Percentiles rank a stretch among this genome's conserved stretches.
Conservation (phyloP, 2,329 filamentous ascomycete species). For the Amesomyces nigricolor region DNA sequence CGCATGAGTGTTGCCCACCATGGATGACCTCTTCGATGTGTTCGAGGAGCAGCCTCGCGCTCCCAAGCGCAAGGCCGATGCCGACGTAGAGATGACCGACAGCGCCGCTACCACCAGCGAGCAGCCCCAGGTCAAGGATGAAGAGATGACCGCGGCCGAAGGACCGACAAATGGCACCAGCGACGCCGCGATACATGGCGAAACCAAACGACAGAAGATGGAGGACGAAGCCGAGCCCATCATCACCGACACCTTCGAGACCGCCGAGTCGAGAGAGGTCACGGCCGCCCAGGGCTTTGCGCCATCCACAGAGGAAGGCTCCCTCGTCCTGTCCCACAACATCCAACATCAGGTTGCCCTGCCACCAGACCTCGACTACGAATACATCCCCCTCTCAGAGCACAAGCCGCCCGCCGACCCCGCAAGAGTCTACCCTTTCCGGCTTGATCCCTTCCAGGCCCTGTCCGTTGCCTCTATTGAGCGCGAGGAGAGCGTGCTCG, state of each 20-base stretch:
- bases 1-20: constrained; percentile 31
- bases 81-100: constrained; percentile 41
- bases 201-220: constrained; percentile 59
- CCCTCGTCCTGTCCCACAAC: constrained; percentile 87
- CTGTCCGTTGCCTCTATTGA: constrained; percentile 93
- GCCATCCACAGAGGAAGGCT: constrained; percentile 55
- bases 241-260: constrained; percentile 90
- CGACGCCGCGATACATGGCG: constrained; percentile 33
- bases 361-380: constrained; percentile 87
- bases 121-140: constrained; percentile 36
- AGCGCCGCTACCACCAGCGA: constrained; percentile 31
- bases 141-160: constrained; percentile 28
- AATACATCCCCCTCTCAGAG: constrained; percentile 89
- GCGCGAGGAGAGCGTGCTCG: constrained; percentile 89
- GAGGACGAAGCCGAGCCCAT: constrained; percentile 68
- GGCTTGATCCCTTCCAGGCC: constrained; percentile 94
- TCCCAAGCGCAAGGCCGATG: constrained; percentile 34
- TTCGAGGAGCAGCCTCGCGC: constrained; percentile 63
- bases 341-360: constrained; percentile 97
- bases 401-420: constrained; percentile 87
- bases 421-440: constrained; percentile 79
- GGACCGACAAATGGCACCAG: constrained; percentile 17
- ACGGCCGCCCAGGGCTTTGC: constrained; percentile 68
- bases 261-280: constrained; percentile 86
- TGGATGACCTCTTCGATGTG: constrained; percentile 79